Percentiles rank a stretch among this genome's conserved stretches.
phyloP scores from a whole-genome alignment of 2,329 filamentous ascomycete genomes.

The Fusarium dlaminii region DNA sequence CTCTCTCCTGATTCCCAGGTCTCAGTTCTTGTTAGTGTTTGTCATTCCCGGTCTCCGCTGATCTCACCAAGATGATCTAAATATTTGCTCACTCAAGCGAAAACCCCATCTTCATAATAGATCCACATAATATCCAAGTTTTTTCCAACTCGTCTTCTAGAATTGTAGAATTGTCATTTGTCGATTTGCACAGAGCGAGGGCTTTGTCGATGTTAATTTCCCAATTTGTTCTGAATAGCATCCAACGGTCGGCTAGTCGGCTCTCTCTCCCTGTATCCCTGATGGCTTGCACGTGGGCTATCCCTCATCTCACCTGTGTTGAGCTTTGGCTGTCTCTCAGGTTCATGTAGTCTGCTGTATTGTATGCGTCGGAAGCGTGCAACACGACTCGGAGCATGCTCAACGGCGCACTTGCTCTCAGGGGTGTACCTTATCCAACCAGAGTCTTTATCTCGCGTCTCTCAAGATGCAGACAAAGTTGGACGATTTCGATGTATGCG shows the following conservation, averaged over 20 bases:
- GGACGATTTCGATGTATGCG: conserved; percentile 33
- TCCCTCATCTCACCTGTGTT: background rate
- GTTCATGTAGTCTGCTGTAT: background rate
- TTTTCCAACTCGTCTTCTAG: background rate
- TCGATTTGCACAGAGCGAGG: background rate
- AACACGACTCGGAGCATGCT: conserved; percentile 10
- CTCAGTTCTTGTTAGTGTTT: background rate
- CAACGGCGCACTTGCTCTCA: background rate
- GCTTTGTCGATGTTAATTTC: background rate
- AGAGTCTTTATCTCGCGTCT: conserved; percentile 16
- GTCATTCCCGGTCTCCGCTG: conserved; percentile 11
- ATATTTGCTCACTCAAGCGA: conserved; percentile 16
- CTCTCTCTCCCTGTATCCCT: background rate
- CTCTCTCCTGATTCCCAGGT: background rate
- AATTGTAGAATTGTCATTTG: background rate
- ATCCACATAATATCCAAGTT: conserved; percentile 32
- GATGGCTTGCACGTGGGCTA: background rate
- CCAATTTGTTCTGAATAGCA: background rate
- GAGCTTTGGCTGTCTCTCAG: background rate
- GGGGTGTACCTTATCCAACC: conserved; percentile 1
- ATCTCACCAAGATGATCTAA: conserved; percentile 9
- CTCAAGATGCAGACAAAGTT: conserved; percentile 28
- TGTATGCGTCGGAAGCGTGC: conserved; percentile 11
- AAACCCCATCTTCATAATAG: conserved; percentile 12
- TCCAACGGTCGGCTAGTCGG: background rate